These are phyloP conservation scores for Miamiensis avidus DNA, from an alignment of 169 alveolate genomes.

Conservation along the genomic window DNA sequence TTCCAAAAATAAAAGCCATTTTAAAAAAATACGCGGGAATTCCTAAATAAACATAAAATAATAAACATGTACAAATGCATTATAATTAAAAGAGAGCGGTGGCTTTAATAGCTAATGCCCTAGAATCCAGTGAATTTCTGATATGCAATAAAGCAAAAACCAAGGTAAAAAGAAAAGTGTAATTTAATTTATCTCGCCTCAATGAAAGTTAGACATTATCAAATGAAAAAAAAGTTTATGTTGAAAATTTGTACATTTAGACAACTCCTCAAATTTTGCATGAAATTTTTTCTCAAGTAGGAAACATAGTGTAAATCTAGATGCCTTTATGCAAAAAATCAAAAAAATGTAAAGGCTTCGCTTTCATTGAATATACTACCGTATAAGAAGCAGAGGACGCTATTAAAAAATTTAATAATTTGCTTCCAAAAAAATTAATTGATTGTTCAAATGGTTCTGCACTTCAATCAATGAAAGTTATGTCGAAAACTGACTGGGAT, in stretches of 20 bases:
- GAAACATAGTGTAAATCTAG: neutral
- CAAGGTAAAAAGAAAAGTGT: neutral
- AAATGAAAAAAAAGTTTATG: neutral
- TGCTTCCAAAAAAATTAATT: neutral
- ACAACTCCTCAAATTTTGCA: neutral
- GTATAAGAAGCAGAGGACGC: neutral
- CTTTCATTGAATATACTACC: neutral
- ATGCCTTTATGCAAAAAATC: neutral
- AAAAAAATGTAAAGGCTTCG: neutral
- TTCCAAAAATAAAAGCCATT: too few species aligned
- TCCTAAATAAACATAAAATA: too few species aligned
- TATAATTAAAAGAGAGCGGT: too few species aligned
- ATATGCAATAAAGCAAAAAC: neutral
- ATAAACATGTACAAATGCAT: neutral
- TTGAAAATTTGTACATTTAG: neutral
- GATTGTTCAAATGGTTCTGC: neutral
- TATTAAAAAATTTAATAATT: too few species aligned
- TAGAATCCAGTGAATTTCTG: neutral
- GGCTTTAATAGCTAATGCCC: neutral
- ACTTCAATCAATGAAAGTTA: neutral
- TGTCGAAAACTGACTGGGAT: neutral
- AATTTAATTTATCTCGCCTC: too few species aligned
- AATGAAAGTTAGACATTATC: neutral
- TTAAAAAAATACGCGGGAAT: neutral
- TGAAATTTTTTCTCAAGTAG: neutral